Percentiles rank a stretch among this genome's conserved stretches.
Conservation (phyloP, 106 monocot genomes). For the Amphibolis antarctica region DNA sequence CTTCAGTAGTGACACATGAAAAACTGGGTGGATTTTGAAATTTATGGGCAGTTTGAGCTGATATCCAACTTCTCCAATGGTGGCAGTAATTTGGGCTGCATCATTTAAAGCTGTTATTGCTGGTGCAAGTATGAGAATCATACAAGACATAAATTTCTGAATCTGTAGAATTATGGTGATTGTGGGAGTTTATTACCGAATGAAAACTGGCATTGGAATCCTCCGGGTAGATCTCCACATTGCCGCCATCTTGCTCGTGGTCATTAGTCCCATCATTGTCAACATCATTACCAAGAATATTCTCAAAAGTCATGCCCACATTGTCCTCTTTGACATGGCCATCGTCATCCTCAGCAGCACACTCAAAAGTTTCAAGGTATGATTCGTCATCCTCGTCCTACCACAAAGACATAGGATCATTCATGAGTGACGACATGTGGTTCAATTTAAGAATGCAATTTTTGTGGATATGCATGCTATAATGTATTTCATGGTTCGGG, state of each 20-base stretch:
- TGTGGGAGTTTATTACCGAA: not conserved
- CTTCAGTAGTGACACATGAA: too few relatives aligned
- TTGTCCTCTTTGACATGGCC: not conserved
- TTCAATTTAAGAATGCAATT: not conserved
- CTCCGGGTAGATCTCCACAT: too few relatives aligned
- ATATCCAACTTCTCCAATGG: too few relatives aligned
- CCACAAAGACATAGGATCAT: not conserved
- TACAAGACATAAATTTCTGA: not conserved
- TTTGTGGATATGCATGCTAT: not conserved
- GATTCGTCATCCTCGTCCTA: slow-evolving; percentile 42
- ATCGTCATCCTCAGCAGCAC: not conserved
- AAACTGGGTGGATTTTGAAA: too few relatives aligned
- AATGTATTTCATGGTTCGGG: too few relatives aligned
- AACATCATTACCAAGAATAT: slow-evolving; percentile 1
- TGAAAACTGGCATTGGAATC: not conserved
- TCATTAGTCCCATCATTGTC: slow-evolving; percentile 5
- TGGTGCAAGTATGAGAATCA: not conserved
- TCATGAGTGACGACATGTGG: too few relatives aligned
- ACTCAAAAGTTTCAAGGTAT: slow-evolving; percentile 31
- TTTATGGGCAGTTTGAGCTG: too few relatives aligned
- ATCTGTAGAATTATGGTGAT: not conserved
- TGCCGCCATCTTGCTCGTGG: not conserved
- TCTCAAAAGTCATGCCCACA: slow-evolving; percentile 7
- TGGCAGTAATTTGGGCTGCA: too few relatives aligned
- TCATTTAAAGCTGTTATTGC: too few relatives aligned